Base-by-base conservation (phyloP, 805 yeast species). In the Pichia paraexigua region DNA sequence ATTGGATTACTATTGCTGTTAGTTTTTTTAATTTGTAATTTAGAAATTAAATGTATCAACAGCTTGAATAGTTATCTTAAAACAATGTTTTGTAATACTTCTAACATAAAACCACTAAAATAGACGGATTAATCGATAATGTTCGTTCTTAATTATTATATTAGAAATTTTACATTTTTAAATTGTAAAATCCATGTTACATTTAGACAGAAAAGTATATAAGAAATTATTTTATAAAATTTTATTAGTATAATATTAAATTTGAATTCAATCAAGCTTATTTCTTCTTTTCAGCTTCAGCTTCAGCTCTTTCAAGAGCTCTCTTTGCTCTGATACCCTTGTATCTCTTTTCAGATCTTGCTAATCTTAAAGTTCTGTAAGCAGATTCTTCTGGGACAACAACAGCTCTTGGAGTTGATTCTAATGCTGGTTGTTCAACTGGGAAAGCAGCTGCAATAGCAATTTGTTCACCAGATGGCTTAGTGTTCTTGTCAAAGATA, bases 211-310 rank as follows among this genome's bases (percentile, higher is more conserved):
- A 35, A 35, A 35, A 35, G 39, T 35, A 35, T 35, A 35, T 35
- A 35, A 35, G 39, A 35, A 35, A n/a, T 35, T 35, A 35, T 35
- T 24, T 27, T 39, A 46, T 39, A 46, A 39, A 18, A 44, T 40
- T 10, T 30, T 47, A 42, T 47, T 30, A 28, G 30, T 46, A 22
- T 46, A 41, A 20, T 17, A 32, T 21, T 42, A n/a, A 46, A 27
- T 22, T 24, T 39, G 7, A 43, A 40, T 43, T 28, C 40, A 41
- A 54, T 44, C 41, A 56, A 24, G 54, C 68, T 83, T 87, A 89
- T 85, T 89, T 89, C 91, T 91, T 91, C 92, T 91, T 91, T 71
- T 90, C 97, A 79, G 95, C 96, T 81, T 91, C 99, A 75, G 97
- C 98, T 80, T 89, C 98, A 74, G 97, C 97, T 81, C 82, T 82